Base-by-base conservation (phyloP, 306 rosid genomes). In the Calophaca sinica region DNA sequence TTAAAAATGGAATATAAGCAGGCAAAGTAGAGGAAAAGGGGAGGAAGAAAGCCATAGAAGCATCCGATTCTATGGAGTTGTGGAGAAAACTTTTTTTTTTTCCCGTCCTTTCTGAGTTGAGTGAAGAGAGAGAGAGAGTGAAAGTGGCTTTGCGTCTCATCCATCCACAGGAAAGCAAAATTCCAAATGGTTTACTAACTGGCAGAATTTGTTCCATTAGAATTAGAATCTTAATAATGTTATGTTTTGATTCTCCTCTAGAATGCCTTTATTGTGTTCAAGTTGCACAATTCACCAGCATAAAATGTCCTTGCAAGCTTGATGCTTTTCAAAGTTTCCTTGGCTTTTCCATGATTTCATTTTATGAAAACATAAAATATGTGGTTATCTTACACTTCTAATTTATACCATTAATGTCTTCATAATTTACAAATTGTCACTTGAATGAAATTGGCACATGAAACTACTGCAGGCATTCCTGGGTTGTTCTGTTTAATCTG, bases 11-110 rank as follows among this genome's bases (percentile, higher is more conserved):
- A 70, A 53, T 63, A 62, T 28, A 51, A 55, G 59, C 63, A 77
- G 4, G 42, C 28, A 70, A 73, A 74, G 83, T 55, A 72, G 44
- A 78, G 73, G 62, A 72, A 67, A 84, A 61, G 79, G 77, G 48
- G 46, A 83, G 77, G 68, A 72, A 73, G 81, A 57, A 77, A 79
- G 81, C 78, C 63, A 76, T 71, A 55, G 77, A 77, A 83, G 97
- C 83, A 89, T 91, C 96, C 29, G 93, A 89, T 91, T 81, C 96
- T 80, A 53, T 46, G 48, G 53, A 75, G 41, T 73, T 76, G 71
- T 69, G 82, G 73, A 65, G 77, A 72, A 67, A 73, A 49, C 79
- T 67, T 78, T 63, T 55, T 67, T 55, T 70, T 70, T 75, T 35
- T 9, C n/a, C n/a, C n/a, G n/a, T 20, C 0, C 6, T 69, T 42